Conservation (phyloP, 2,329 filamentous ascomycete species). For the Fusarium newnesense region DNA sequence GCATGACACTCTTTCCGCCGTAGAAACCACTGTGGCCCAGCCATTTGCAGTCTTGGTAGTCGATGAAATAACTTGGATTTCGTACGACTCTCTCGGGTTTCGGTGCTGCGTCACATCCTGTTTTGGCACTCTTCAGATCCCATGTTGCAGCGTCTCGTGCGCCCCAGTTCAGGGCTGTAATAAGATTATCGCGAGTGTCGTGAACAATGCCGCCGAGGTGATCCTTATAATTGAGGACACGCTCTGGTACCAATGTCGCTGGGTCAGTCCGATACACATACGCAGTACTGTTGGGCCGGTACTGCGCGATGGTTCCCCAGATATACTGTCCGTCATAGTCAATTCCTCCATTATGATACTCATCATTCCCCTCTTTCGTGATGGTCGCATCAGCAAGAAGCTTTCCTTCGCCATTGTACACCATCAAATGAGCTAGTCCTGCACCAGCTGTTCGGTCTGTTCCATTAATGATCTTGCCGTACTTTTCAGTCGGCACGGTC, state of each 20-base stretch:
- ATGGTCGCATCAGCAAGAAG: constrained; percentile 58
- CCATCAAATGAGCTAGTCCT: constrained; percentile 57
- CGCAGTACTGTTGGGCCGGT: constrained; percentile 59
- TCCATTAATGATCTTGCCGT: constrained; percentile 59
- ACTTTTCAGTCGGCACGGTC: constrained; percentile 52
- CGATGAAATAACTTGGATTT: constrained; percentile 58
- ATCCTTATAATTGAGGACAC: constrained; percentile 51
- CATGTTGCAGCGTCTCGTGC: constrained; percentile 53
- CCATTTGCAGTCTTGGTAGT: constrained; percentile 65
- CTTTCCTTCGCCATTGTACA: constrained; percentile 55
- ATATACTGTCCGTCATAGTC: constrained; percentile 60
- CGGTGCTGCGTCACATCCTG: constrained; percentile 31
- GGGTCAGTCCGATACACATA: constrained; percentile 55
- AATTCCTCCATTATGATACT: constrained; percentile 60
- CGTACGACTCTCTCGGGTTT: constrained; percentile 30
- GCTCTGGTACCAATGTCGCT: constrained; percentile 47
- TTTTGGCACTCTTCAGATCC: constrained; percentile 37
- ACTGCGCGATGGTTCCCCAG: constrained; percentile 59
- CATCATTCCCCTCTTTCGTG: constrained; percentile 49
- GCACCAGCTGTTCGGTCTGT: constrained; percentile 59
- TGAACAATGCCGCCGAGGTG: constrained; percentile 60
- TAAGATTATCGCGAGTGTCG: constrained; percentile 47
- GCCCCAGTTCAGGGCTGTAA: constrained; percentile 60
- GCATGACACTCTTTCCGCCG: constrained; percentile 54
- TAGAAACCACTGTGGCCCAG: constrained; percentile 54